Evolutionary conservation across 441 rosid genomes (phyloP).

Genomic region (Hura crepitans): DNA sequence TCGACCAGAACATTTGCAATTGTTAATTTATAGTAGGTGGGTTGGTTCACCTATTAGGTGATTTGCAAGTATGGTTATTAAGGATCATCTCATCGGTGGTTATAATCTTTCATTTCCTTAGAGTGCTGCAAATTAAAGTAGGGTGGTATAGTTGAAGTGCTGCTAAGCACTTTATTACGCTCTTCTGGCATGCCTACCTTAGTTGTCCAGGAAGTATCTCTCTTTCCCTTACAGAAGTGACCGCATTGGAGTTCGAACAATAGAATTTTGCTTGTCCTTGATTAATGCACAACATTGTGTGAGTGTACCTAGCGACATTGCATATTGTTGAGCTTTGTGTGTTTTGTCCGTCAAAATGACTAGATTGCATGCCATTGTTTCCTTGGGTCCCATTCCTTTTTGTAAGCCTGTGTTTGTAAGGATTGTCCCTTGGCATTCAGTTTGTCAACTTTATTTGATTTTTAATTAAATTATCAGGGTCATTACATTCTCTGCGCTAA

Average conservation of each 20-base stretch:
- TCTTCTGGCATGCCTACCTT: no score
- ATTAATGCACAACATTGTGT: not conserved
- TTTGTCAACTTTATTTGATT: constrained; percentile 2
- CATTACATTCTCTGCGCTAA: constrained; percentile 45
- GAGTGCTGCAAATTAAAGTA: not conserved
- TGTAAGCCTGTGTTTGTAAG: not conserved
- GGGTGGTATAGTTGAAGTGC: not conserved
- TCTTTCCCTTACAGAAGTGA: not conserved
- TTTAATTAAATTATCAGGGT: constrained; percentile 36
- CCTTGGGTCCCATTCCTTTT: not conserved
- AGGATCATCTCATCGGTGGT: not conserved
- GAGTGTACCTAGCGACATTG: not conserved
- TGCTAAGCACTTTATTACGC: not conserved
- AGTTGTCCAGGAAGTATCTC: not conserved
- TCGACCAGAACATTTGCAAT: no score
- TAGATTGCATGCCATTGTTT: not conserved
- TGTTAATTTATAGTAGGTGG: not conserved
- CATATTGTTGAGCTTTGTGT: not conserved
- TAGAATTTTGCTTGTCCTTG: not conserved
- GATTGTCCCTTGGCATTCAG: not conserved
- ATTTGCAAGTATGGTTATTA: not conserved
- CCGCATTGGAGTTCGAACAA: not conserved
- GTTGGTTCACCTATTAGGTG: no score
- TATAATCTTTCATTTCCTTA: not conserved
- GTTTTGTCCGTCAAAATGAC: not conserved